Evolutionary conservation across 2,329 filamentous ascomycete species (phyloP), one percentile per base, ranked within the genome.

Genomic region (Aureobasidium sp.): DNA sequence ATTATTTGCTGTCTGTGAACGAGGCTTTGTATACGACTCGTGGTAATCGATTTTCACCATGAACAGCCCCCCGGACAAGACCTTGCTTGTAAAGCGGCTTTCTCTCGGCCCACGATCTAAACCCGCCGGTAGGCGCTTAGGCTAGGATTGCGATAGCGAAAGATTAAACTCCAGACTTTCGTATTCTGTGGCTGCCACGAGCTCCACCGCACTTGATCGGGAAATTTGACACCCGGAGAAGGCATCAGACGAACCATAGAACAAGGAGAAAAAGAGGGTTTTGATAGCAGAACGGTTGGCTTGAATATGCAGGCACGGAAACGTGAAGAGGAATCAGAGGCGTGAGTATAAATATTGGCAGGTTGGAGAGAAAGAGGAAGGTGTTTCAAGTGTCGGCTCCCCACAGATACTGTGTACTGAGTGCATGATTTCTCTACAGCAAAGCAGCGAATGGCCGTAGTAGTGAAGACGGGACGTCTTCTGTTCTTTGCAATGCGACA

Each of bases 181-280:
- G 58, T 61, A 61, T 61, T 61, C 25, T 31, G 58, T 61, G 58
- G 58, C 58, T 61, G 58, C 45, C 43, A 61, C 23, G 13, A 40
- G 42, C 29, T 50, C 58, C 58, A 61, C 58, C 25, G 43, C 45
- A 25, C 43, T 40, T 20, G 23, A 47, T 59, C 29, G 45, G 58
- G 45, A 48, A 50, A 61, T 61, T 61, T 50, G 58, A 50, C 15
- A 38, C 9, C 33, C 31, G 8, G 23, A 50, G 23, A 33, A 48
- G n/a, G n/a, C n/a, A n/a, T n/a, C n/a, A n/a, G n/a, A n/a, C 29
- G 23, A 50, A 45, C 42, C 58, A 31, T 50, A 23, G n/a, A 36
- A 40, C 23, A 29, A 42, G 58, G 31, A 61, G 43, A 38, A 40
- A 61, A 16, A 61, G 18, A 40, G 33, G 45, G 48, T 61, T 50